Base-by-base conservation (phyloP, 495 filamentous ascomycete species). In the Terfezia claveryi region DNA sequence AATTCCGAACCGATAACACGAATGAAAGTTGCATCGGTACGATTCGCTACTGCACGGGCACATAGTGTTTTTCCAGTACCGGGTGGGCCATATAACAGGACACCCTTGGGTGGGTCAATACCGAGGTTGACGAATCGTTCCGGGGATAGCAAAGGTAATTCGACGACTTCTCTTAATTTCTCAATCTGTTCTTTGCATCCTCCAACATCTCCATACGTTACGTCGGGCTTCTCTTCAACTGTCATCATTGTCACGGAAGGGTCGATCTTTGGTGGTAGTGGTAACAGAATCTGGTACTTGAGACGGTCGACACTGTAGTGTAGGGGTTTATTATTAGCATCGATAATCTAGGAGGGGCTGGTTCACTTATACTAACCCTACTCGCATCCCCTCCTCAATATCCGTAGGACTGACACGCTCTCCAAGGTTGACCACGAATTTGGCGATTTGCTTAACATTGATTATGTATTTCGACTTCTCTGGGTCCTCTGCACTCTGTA, bases 391-490 rank as follows among this genome's bases (percentile, higher is more conserved):
- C 67, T 98, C 91, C 65, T 98, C 91, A 65, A 98, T 96, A 80
- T 98, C 91, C 63, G 89, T 95, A 44, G 91, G 92, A 68, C 82
- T 88, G 57, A 98, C 89, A 51, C 92, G 82, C 68, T 98, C 91
- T 59, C 91, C 91, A 53, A 98, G 78, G 70, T 96, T 93, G 64
- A 98, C 91, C 50, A 98, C 91, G 63, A 98, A 98, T 71, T 98
- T 98, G 67, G 91, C 91, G 58, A 98, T 96, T 68, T 98, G 91
- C 72, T 98, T 98, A 61, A 98, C 91, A 70, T 96, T 98, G 77
- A 98, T 98, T 65, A 98, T 88, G 74, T 98, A 98, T 80, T 96
- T 96, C 78, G 83, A 91, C 78, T 98, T 98, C 61, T 94, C 86
- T 36, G 81, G 72, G 71, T 98, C 88, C 72, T 93, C 91, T 67